Base-by-base conservation (phyloP, 345 rosid genomes). In the Hibiscus syriacus region DNA sequence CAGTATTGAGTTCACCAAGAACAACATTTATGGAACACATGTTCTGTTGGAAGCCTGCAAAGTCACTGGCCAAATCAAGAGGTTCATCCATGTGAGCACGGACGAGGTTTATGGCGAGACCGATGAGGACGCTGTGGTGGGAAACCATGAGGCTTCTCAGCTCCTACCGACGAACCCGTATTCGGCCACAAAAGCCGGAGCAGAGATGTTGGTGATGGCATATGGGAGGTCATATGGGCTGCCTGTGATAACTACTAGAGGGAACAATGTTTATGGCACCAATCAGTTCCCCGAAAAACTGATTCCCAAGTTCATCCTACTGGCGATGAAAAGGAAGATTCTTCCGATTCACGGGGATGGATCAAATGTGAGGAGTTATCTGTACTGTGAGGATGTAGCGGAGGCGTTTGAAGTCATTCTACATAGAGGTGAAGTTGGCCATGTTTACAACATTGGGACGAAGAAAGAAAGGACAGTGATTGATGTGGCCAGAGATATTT, bases 231-330 rank as follows among this genome's bases (percentile, higher is more conserved):
- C 90, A 2, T 85, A 85, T 29, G 90, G 87, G 25, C 72, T 85
- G 23, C 90, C 90, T 26, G 90, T 85, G 68, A 85, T 85, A 61
- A 85, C 90, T 2, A 83, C 90, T 48, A 85, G 87, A 43, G 90
- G 90, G n/a, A 85, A 85, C 83, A 85, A 85, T 65, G 90, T 85
- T 6, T 85, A 85, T 64, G 90, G 90, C 23, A 85, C 90, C 0
- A 85, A 81, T 64, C 90, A 83, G 64, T 85, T 78, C 55, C 90
- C 90, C n/a, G 90, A 85, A 12, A 39, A 39, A 39, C 11, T 39
- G 45, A 39, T 39, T 39, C 45, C 45, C 45, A 39, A 39, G 12
- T 83, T 85, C 39, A 81, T 85, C 73, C 87, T 85, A 61, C 67
- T 83, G 78, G 90, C 87, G 55, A 83, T 85, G 86, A 71, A 66